These are phyloP conservation scores for Hippophae tibetana DNA, from an alignment of 306 rosid genomes.

Conservation along the genomic window DNA sequence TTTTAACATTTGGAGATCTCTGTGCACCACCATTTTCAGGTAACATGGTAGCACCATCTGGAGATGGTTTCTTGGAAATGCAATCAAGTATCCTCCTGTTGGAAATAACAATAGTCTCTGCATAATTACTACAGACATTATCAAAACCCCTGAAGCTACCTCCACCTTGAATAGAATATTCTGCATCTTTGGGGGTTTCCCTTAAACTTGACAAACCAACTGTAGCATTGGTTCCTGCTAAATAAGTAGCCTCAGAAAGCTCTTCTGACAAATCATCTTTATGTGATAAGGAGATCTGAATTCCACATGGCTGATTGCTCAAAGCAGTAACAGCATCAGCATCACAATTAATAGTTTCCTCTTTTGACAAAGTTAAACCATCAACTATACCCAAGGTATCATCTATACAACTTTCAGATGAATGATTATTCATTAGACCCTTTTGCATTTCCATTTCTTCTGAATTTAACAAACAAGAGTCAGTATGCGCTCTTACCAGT, in stretches of 20 bases:
- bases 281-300: conserved; percentile 19
- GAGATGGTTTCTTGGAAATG: conserved; percentile 22
- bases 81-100: conserved; percentile 16
- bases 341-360: conserved; percentile 23
- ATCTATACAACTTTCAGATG: conserved; percentile 19
- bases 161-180: conserved; percentile 24
- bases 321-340: conserved; percentile 23
- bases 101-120: conserved; percentile 25
- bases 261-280: conserved; percentile 26
- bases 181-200: conserved; percentile 22
- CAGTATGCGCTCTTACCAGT: conserved; percentile 23
- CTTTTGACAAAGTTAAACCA: conserved; percentile 22
- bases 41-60: conserved; percentile 22
- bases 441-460: conserved; percentile 21
- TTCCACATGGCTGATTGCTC: conserved; percentile 17
- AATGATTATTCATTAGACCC: conserved; percentile 20
- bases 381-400: conserved; percentile 21
- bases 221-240: conserved; percentile 23
- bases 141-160: conserved; percentile 27
- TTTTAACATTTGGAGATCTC: conserved; percentile 21
- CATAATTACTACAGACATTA: conserved; percentile 19
- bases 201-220: conserved; percentile 28
- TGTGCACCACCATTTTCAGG: conserved; percentile 29
- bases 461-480: conserved; percentile 24
- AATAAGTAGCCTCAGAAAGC: conserved; percentile 19